Evolutionary conservation across 192 early-diverging fungal species (phyloP).

Genomic region (Haplosporangium gracile): DNA sequence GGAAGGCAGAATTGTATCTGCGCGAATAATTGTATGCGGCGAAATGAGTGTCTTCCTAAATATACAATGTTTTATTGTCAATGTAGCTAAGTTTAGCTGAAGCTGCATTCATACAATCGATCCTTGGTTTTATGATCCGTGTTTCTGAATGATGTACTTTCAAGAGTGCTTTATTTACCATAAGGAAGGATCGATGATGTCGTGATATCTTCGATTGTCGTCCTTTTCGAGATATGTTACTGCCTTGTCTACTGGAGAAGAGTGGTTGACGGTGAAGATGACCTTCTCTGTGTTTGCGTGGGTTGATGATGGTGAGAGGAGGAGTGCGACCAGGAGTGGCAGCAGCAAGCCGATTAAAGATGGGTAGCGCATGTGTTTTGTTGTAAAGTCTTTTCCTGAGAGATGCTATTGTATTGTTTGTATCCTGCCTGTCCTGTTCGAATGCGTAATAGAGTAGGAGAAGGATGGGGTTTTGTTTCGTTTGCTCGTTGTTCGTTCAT

Average conservation of each 20-base stretch:
- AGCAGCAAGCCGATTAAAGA: background rate
- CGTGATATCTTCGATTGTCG: background rate
- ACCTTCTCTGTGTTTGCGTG: conserved; percentile 50
- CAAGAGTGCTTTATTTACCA: background rate
- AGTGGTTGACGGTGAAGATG: conserved; percentile 26
- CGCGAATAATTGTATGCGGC: conserved; percentile 32
- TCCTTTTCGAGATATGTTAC: no score
- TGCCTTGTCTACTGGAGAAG: background rate
- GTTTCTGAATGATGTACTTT: background rate
- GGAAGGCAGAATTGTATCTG: conserved; percentile 24
- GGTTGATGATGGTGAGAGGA: background rate
- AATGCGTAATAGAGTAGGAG: no score
- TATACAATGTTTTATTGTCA: no score
- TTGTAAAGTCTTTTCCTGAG: background rate
- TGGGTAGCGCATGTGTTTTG: background rate
- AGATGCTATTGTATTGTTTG: background rate
- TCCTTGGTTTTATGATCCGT: background rate
- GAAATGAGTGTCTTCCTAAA: conserved; percentile 33
- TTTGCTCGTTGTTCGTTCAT: no score
- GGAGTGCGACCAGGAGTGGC: conserved; percentile 6
- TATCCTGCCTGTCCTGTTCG: background rate
- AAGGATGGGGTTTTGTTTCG: no score
- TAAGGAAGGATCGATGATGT: background rate
- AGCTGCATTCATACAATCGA: background rate
- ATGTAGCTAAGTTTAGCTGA: no score